Conservation (phyloP, 1,284 basidiomycete species). For the Puccinia hordei region DNA sequence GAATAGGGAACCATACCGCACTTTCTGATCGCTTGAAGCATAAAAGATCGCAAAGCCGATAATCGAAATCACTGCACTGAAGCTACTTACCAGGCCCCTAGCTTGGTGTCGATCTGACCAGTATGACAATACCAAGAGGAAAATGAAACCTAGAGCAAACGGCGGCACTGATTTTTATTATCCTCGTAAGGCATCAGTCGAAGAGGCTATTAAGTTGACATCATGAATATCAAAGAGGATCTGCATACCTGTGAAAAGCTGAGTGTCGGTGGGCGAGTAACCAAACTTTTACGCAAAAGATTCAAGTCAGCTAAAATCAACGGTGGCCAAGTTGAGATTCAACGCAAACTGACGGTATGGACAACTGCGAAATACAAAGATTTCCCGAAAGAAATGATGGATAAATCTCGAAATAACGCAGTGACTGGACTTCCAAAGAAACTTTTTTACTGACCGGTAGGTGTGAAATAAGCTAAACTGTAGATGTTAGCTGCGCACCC, state of each 20-base stretch:
- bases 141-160: not conserved
- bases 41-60: slow-evolving; percentile 28
- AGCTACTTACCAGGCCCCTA: not conserved
- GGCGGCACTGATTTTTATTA: slow-evolving; percentile 7
- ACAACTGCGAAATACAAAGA: not conserved
- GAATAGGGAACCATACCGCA: slow-evolving; percentile 27
- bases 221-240: not conserved
- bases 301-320: not conserved
- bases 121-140: slow-evolving; percentile 9
- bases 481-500: not conserved
- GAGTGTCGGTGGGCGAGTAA: not conserved
- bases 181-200: not conserved
- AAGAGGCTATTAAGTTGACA: not conserved
- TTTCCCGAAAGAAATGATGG: not conserved
- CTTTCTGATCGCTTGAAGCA: slow-evolving; percentile 3
- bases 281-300: not conserved
- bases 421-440: not conserved
- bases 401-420: not conserved
- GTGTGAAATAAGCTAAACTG: slow-evolving; percentile 4
- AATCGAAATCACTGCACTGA: slow-evolving; percentile 19
- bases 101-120: slow-evolving; percentile 11
- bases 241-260: not conserved
- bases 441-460: not conserved
- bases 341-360: not conserved
- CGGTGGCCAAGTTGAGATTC: not conserved